Evolutionary conservation across 2,329 filamentous ascomycete species (phyloP), one percentile per base, ranked within the genome.

Genomic region (Aspergillus sp.): DNA sequence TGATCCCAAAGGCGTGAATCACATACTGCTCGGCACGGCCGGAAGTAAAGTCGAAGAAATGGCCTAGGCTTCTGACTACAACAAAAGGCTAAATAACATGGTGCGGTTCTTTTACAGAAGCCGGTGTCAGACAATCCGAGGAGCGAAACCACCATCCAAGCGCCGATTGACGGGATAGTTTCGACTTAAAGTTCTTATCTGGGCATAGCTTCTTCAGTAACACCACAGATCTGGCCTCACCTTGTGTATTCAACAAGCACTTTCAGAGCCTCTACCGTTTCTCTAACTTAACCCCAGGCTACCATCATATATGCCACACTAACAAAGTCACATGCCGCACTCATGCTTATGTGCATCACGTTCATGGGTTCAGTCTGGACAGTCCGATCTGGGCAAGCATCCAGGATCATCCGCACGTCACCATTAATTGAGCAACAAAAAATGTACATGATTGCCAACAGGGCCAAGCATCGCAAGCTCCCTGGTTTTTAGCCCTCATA

Each of bases 1-100:
- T 82, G 72, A 82, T 83, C 49, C 82, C 80, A 79, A 76, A 76
- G 53, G 74, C 84, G 25, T 84, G 83, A 58, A 80, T 83, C 43
- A 77, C 73, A 28, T 83, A 83, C 67, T 84, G 83, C 67, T 69
- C 70, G 3, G 50, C 80, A n/a, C 81, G 82, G 67, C 49, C 36
- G 21, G 43, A 43, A 55, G 38, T 55, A 36, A 23, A 15, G 19
- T n/a, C 47, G 13, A n/a, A 28, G 25, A n/a, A 32, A 6, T 4
- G 15, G 25, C 13, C 15, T 23, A 23, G 19, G 25, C 15, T 30
- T 32, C 5, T 5, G 10, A 49, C 23, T 9, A 15, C 23, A 17
- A n/a, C 32, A 8, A 30, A 28, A 50, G 25, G 25, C n/a, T 28
- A 23, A 12, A 7, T 25, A 15, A n/a, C 21, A 17, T 5, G 4